Conservation (phyloP, 1,284 basidiomycete species). For the Earliella scabrosa region DNA sequence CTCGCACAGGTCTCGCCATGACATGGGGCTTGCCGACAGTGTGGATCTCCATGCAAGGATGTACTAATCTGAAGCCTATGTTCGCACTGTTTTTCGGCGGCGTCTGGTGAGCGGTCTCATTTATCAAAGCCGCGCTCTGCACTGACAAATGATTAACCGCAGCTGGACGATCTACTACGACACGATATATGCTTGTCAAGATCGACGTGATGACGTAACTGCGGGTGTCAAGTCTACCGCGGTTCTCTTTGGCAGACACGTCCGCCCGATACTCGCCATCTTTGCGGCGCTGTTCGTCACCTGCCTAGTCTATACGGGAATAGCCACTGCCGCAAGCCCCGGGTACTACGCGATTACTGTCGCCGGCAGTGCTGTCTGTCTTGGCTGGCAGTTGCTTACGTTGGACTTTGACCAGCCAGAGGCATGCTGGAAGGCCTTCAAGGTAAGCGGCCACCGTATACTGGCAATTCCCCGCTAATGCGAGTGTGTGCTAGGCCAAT, state of each 20-base stretch:
- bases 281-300: conserved; percentile 1
- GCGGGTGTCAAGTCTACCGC: conserved; percentile 11
- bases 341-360: conserved; percentile 5
- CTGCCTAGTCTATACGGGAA: background rate
- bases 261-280: conserved; percentile 1
- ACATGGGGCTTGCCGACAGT: conserved; percentile 3
- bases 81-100: conserved; percentile 4
- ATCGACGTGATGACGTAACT: conserved; percentile 5
- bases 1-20: conserved; percentile 21
- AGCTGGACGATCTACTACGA: conserved; percentile 14
- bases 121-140: too few species aligned
- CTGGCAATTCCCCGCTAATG: too few species aligned
- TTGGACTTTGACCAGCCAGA: too few species aligned
- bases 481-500: conserved; percentile 42
- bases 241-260: conserved; percentile 2
- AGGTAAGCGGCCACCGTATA: too few species aligned
- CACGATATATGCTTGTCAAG: conserved; percentile 10
- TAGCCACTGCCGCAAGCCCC: background rate
- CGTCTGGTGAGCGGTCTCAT: conserved; percentile 1
- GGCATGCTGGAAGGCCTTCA: too few species aligned
- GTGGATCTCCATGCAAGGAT: conserved; percentile 4
- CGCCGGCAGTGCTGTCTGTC: conserved; percentile 2
- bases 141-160: too few species aligned
- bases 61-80: background rate
- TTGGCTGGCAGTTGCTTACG: conserved; percentile 11